phyloP scores from a whole-genome alignment of 2,329 filamentous ascomycete genomes.

The Rugonectria rugulosa region DNA sequence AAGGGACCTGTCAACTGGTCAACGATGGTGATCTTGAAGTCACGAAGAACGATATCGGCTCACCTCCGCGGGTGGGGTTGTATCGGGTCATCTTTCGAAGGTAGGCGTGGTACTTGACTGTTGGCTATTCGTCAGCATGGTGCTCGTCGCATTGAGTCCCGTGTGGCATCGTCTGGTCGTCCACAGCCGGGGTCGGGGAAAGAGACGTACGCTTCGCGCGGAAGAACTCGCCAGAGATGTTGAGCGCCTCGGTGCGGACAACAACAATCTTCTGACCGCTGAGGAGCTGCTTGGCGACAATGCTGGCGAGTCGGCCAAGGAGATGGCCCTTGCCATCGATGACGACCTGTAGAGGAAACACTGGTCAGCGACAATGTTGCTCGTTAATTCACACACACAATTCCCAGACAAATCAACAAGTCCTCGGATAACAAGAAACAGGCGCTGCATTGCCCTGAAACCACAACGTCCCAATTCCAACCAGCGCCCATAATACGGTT shows the following conservation, averaged over 20 bases:
- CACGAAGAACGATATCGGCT: slow-evolving; percentile 48
- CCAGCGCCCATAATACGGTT: slow-evolving; percentile 25
- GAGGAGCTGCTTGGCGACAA: slow-evolving; percentile 98
- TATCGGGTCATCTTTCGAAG: slow-evolving; percentile 99
- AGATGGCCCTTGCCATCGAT: slow-evolving; percentile 99
- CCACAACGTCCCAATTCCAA: slow-evolving; percentile 28
- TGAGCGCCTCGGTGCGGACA: slow-evolving; percentile 98
- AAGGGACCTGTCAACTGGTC: slow-evolving; percentile 76
- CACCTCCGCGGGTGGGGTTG: slow-evolving; percentile 99
- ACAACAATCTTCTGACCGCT: slow-evolving; percentile 99
- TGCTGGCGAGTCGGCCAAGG: slow-evolving; percentile 97
- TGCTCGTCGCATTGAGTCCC: slow-evolving; percentile 14
- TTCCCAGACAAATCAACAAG: background rate
- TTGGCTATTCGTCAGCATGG: slow-evolving; percentile 57
- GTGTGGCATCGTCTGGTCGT: slow-evolving; percentile 27
- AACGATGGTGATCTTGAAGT: slow-evolving; percentile 44
- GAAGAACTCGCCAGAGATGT: slow-evolving; percentile 99
- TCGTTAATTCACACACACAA: slow-evolving; percentile 26
- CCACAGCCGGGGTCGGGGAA: slow-evolving; percentile 27
- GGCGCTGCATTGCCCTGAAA: slow-evolving; percentile 21
- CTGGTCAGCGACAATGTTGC: slow-evolving; percentile 33
- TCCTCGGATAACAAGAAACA: slow-evolving; percentile 22
- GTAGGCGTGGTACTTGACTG: slow-evolving; percentile 99
- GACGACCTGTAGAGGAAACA: slow-evolving; percentile 72
- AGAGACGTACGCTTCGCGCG: slow-evolving; percentile 94